Evolutionary conservation across 495 filamentous ascomycete species (phyloP), one percentile per base, ranked within the genome.

Genomic region (Aspergillus cristatus): DNA sequence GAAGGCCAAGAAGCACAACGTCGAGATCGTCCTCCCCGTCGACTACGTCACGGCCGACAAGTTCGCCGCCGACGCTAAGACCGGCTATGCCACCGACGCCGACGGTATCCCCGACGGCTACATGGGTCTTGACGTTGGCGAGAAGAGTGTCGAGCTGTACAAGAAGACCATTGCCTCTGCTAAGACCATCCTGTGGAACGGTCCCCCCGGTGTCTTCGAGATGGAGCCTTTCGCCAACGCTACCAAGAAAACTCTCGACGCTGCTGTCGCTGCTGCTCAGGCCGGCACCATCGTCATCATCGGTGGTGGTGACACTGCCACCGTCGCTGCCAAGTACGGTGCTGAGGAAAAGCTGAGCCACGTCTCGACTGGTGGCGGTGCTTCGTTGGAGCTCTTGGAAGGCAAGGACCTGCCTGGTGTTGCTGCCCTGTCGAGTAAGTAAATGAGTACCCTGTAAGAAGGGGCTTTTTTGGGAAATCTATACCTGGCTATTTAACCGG

Each of bases 101-200:
- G 70, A 81, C 5, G 91, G 91, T 51, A 94, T 99, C 50, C 86
- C 91, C 42, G 87, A 96, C 54, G 93, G 89, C 56, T 95, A 80
- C 84, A 86, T 94, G 86, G 91, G 90, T 51, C 78, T 99, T 17
- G 91, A 99, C 63, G 87, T 85, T 56, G 91, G 91, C 35, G 74
- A 82, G 51, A 79, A 95, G 78, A 84, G 77, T 51, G 69, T 93
- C 47, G 72, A 89, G 68, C 68, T 85, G 29, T 96, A 80, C 76
- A 74, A 88, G 72, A 63, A 82, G 51, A 78, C 87, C 37, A 97
- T 99, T 53, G 72, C 68, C 40, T 72, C 84, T 49, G 76, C 93
- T 32, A 82, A 96, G 77, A 99, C 91, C 34, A 97, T 97, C 68
- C 84, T 99, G 34, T 99, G 91, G 91, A 99, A 99, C 73, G 91